phyloP scores from a whole-genome alignment of 768 basidiomycete genomes.

The Dendrothele bispora region DNA sequence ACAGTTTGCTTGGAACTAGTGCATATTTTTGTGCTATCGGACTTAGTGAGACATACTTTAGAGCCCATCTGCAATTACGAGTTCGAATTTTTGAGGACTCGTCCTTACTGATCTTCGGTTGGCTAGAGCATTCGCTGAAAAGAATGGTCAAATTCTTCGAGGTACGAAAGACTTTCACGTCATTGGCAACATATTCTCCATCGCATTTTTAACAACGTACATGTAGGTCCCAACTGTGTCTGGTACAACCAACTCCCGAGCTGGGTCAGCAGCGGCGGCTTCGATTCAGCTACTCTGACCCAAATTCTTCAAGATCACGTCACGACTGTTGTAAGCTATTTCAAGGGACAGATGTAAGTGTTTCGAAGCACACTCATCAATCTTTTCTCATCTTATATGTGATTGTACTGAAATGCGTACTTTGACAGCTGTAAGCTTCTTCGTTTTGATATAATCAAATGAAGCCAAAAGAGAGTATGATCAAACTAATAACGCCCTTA shows the following conservation, averaged over 20 bases:
- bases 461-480: background rate
- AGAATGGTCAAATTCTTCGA: background rate
- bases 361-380: background rate
- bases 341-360: constrained; percentile 49
- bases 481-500: constrained; percentile 7
- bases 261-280: constrained; percentile 47
- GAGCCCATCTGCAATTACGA: constrained; percentile 42
- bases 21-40: constrained; percentile 34
- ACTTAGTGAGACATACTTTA: constrained; percentile 49
- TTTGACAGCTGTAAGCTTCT: background rate
- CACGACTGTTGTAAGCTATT: constrained; percentile 49
- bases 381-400: background rate
- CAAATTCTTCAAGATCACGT: constrained; percentile 50
- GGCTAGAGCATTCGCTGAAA: constrained; percentile 41
- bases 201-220: too few relatives aligned
- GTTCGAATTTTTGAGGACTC: too few relatives aligned
- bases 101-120: too few relatives aligned
- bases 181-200: background rate
- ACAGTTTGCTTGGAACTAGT: background rate
- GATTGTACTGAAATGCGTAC: constrained; percentile 7
- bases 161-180: background rate
- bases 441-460: background rate
- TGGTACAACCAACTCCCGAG: constrained; percentile 54
- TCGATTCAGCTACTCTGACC: constrained; percentile 40
- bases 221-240: constrained; percentile 49